Evolutionary conservation across 192 early-diverging fungal species (phyloP).

Genomic region (Coemansia sp.): DNA sequence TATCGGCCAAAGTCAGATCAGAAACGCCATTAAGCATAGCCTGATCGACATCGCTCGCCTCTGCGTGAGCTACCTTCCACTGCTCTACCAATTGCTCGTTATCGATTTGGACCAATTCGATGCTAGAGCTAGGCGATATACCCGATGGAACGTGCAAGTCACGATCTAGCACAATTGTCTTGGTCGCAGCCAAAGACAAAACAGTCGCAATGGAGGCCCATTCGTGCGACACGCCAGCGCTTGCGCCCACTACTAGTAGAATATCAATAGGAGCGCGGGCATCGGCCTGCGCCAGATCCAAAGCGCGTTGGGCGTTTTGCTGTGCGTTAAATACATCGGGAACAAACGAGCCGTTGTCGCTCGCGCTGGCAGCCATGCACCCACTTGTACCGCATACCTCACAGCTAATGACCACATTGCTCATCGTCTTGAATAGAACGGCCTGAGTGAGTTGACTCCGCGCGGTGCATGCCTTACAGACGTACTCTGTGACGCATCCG

Average conservation of each 20-base stretch:
- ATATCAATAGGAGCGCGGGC: conserved; percentile 15
- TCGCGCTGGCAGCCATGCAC: conserved; percentile 7
- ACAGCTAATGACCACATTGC: conserved; percentile 21
- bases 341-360: conserved; percentile 17
- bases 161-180: conserved; percentile 23
- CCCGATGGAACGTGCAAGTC: conserved; percentile 2
- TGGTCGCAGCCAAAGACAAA: conserved; percentile 9
- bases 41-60: neutral
- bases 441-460: conserved; percentile 43
- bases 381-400: conserved; percentile 31
- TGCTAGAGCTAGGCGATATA: neutral
- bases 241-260: conserved; percentile 30
- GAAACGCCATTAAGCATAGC: neutral
- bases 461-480: conserved; percentile 38
- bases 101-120: neutral
- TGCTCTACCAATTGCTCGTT: neutral
- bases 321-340: conserved; percentile 22
- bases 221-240: neutral
- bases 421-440: conserved; percentile 39
- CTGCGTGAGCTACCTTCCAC: neutral
- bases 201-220: conserved; percentile 16
- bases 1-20: conserved; percentile 26
- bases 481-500: conserved; percentile 27
- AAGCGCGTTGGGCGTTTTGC: conserved; percentile 14
- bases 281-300: conserved; percentile 29